A percentile compares a stretch with the other conserved stretches of the same genome.
Conservation (phyloP, 108 stramenopile genomes). For the Cyclotella sp. region DNA sequence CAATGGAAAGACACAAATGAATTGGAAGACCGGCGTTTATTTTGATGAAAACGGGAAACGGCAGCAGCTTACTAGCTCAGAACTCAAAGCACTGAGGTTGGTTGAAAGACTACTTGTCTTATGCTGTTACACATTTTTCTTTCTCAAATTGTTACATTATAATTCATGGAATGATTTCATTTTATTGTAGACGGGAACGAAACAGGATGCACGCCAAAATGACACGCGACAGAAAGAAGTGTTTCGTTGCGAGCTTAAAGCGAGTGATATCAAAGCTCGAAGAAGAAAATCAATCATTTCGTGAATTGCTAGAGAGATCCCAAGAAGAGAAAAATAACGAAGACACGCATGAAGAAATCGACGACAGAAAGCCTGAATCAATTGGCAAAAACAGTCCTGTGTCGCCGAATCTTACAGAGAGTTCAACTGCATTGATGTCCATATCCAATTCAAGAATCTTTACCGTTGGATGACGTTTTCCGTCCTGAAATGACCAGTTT, state of each 20-base stretch:
- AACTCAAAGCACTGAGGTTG: conserved; percentile 75
- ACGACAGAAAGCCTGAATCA: background rate
- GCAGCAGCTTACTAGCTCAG: conserved; percentile 59
- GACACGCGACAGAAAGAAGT: conserved; percentile 92
- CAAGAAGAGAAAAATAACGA: background rate
- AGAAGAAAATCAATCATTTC: conserved; percentile 61
- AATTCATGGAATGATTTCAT: background rate
- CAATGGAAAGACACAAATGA: conserved; percentile 67
- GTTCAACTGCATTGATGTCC: conserved; percentile 14
- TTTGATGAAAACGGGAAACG: conserved; percentile 65
- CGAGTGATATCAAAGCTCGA: conserved; percentile 87
- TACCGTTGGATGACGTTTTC: conserved; percentile 10
- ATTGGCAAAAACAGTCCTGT: background rate
- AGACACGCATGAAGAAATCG: background rate
- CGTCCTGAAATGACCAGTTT: too few relatives aligned
- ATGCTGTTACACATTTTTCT: background rate
- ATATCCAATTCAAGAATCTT: conserved; percentile 20
- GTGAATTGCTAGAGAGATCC: conserved; percentile 53
- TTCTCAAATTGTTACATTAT: background rate
- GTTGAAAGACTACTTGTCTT: conserved; percentile 25
- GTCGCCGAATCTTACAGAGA: background rate
- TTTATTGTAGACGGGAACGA: conserved; percentile 80
- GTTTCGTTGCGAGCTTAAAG: conserved; percentile 79
- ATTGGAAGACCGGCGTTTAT: conserved; percentile 87
- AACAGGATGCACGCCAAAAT: conserved; percentile 97